phyloP scores from a whole-genome alignment of 2,329 filamentous ascomycete genomes.

The Trichocomaceae sp. region DNA sequence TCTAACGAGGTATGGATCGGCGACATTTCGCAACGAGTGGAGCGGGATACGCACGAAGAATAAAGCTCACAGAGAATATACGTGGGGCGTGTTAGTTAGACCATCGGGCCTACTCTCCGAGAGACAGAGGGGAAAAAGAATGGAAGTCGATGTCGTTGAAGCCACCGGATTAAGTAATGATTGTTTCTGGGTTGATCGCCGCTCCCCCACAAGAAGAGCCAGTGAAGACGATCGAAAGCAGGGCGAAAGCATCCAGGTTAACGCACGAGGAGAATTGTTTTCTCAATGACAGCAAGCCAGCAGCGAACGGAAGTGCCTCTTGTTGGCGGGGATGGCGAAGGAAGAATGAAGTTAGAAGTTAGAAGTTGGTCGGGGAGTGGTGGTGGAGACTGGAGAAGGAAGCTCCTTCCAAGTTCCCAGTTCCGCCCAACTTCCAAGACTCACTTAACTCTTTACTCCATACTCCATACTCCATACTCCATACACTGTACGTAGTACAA shows the following conservation, averaged over 20 bases:
- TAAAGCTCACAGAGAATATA: neutral
- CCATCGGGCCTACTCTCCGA: constrained; percentile 6
- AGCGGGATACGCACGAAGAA: neutral
- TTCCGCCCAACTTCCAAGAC: too few species aligned
- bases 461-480: too few species aligned
- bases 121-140: constrained; percentile 1
- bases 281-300: neutral
- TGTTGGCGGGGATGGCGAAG: neutral
- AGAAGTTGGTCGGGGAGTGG: too few species aligned
- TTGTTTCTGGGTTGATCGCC: constrained; percentile 4
- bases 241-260: neutral
- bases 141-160: constrained; percentile 1
- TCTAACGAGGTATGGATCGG: neutral
- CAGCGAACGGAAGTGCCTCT: neutral
- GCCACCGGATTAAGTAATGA: constrained; percentile 10
- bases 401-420: too few species aligned
- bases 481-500: too few species aligned
- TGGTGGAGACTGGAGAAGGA: too few species aligned
- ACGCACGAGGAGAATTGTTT: neutral
- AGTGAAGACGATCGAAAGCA: neutral
- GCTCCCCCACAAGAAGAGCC: too few species aligned
- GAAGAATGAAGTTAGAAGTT: too few species aligned
- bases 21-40: neutral
- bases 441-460: too few species aligned
- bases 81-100: neutral